Evolutionary conservation across 257 asterid species (phyloP), one percentile per base, ranked within the genome.

Genomic region (Craterostigma plantagineum): DNA sequence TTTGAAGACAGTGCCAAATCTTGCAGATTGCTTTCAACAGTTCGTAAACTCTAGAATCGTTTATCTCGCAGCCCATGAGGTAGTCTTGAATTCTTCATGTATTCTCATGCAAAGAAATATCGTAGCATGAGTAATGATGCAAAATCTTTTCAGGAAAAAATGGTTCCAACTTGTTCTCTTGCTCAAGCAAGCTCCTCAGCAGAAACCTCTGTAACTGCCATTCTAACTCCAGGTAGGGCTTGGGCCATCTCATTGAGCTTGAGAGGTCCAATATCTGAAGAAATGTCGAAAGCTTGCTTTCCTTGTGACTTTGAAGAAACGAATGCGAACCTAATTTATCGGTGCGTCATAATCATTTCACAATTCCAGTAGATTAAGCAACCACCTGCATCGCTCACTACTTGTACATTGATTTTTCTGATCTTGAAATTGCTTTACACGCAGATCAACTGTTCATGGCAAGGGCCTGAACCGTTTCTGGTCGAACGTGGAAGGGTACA

Each of bases 401-500:
- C 14, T 36, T 36, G n/a, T 12, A 1, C 14, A 36, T 12, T 41
- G 15, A 8, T n/a, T n/a, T 41, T 41, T 41, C 3, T 8, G 11
- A 11, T 4, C 18, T 16, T 41, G 13, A 9, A 11, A 53, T 18
- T 42, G 18, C 35, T 47, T 43, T 41, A 33, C 58, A 60, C 46
- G 33, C 75, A 81, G 98, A 77, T 82, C 98, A 38, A 70, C 95
- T 44, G 60, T 66, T 42, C 81, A 87, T 35, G 98, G 98, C 56
- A 82, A 75, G 75, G 95, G 98, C 48, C 70, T 82, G 54, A 79
- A 69, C 53, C 71, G 95, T 23, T 79, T 79, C 55, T 79, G 93
- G 95, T 70, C 98, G 53, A 81, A 70, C 37, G 76, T 79, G 41
- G 93, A 67, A 63, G 98, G 95, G 27, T 90, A 90, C 63, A 70